These are phyloP conservation scores for Coemansia sp. DNA, from an alignment of 192 early-diverging fungal species.

Conservation along the genomic window DNA sequence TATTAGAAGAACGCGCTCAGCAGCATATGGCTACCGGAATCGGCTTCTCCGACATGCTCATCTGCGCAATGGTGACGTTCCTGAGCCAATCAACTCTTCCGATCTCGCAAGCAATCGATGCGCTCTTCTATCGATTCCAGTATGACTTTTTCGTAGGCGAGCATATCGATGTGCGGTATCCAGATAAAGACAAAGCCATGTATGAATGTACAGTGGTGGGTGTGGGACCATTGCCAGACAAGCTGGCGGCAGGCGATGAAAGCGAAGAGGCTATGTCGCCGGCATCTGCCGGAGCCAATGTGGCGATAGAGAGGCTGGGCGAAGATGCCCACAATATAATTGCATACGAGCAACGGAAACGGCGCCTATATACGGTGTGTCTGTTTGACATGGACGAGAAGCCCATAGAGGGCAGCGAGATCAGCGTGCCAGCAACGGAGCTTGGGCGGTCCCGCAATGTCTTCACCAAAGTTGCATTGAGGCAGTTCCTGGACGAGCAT, in stretches of 20 bases:
- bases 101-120: slow-evolving; percentile 32
- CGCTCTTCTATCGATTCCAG: slow-evolving; percentile 41
- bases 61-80: slow-evolving; percentile 47
- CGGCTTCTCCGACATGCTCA: slow-evolving; percentile 69
- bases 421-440: slow-evolving; percentile 34
- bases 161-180: slow-evolving; percentile 51
- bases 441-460: slow-evolving; percentile 48
- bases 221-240: slow-evolving; percentile 20
- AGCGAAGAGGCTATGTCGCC: not conserved
- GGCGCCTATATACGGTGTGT: slow-evolving; percentile 32
- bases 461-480: slow-evolving; percentile 47
- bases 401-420: slow-evolving; percentile 45
- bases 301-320: slow-evolving; percentile 34
- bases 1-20: slow-evolving; percentile 69
- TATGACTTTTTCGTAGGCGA: slow-evolving; percentile 44
- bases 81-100: slow-evolving; percentile 40
- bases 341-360: slow-evolving; percentile 28
- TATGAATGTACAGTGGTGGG: slow-evolving; percentile 48
- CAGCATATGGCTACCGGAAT: slow-evolving; percentile 63
- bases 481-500: slow-evolving; percentile 48
- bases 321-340: slow-evolving; percentile 15
- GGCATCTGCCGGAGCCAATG: slow-evolving; percentile 1
- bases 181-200: slow-evolving; percentile 34
- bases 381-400: slow-evolving; percentile 40
- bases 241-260: slow-evolving; percentile 1